Evolutionary conservation across 108 stramenopile genomes (phyloP).

Genomic region (Pseudonitzschia multistriata): DNA sequence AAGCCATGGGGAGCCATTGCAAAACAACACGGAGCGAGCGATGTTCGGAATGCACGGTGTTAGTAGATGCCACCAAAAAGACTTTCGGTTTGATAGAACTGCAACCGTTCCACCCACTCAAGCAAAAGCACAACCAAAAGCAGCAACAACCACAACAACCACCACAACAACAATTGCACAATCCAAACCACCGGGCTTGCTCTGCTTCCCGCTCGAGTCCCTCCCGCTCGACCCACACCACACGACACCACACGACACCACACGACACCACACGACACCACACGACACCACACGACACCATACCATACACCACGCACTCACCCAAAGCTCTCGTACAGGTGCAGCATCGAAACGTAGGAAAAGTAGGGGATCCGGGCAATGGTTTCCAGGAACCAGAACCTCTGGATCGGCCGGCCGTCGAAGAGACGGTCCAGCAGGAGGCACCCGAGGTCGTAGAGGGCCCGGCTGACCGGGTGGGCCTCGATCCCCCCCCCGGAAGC

Average conservation of each 20-base stretch:
- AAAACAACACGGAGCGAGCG: not conserved
- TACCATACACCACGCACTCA: slow-evolving; percentile 33
- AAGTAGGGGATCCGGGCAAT: slow-evolving; percentile 96
- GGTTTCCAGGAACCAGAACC: slow-evolving; percentile 93
- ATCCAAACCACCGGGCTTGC: no score
- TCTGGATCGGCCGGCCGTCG: slow-evolving; percentile 44
- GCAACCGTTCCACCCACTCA: no score
- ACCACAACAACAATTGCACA: no score
- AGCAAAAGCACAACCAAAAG: no score
- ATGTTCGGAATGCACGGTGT: slow-evolving; percentile 56
- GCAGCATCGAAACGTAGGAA: slow-evolving; percentile 84
- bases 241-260: no score
- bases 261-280: no score
- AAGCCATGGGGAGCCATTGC: slow-evolving; percentile 35
- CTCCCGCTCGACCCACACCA: slow-evolving; percentile 77
- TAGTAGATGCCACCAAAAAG: no score
- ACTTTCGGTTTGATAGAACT: no score
- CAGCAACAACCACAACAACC: no score
- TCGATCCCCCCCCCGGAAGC: slow-evolving; percentile 13
- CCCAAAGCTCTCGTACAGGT: slow-evolving; percentile 90
- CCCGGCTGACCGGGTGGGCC: slow-evolving; percentile 18
- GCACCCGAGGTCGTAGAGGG: slow-evolving; percentile 50
- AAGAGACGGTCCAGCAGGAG: slow-evolving; percentile 39
- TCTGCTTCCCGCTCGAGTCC: no score
- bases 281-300: slow-evolving; percentile 49